phyloP scores from a whole-genome alignment of 2,329 filamentous ascomycete species.

The Venturia pyrina region DNA sequence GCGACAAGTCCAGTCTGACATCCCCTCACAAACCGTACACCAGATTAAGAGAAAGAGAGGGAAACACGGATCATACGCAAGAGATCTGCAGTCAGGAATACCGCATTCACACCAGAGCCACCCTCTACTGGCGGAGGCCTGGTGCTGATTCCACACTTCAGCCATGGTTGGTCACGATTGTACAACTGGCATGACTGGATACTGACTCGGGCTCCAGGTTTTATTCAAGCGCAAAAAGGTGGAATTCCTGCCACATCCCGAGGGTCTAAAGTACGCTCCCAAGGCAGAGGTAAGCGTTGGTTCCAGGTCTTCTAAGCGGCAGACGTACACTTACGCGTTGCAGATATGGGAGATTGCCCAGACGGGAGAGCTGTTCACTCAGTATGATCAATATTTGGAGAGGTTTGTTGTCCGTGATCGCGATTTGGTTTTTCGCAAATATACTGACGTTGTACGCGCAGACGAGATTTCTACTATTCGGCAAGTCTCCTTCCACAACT shows the following conservation, averaged over 20 bases:
- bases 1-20: neutral
- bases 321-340: neutral
- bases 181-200: neutral
- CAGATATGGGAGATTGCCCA: conserved; percentile 88
- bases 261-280: conserved; percentile 58
- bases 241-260: conserved; percentile 61
- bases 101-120: conserved; percentile 2
- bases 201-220: conserved; percentile 49
- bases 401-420: conserved; percentile 47
- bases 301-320: neutral
- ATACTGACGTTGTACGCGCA: conserved; percentile 26
- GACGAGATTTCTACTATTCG: conserved; percentile 90
- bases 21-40: neutral
- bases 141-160: conserved; percentile 1
- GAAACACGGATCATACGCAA: neutral
- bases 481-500: conserved; percentile 37
- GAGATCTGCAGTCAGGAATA: neutral
- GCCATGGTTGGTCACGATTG: conserved; percentile 8
- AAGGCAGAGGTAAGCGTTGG: conserved; percentile 60
- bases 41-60: neutral
- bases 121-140: neutral
- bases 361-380: conserved; percentile 81
- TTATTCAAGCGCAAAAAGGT: conserved; percentile 95
- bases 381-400: conserved; percentile 78
- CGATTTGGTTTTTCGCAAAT: conserved; percentile 2